Base-by-base conservation (phyloP, 176 grass and related monocot genomes). In the Avena insularis region DNA sequence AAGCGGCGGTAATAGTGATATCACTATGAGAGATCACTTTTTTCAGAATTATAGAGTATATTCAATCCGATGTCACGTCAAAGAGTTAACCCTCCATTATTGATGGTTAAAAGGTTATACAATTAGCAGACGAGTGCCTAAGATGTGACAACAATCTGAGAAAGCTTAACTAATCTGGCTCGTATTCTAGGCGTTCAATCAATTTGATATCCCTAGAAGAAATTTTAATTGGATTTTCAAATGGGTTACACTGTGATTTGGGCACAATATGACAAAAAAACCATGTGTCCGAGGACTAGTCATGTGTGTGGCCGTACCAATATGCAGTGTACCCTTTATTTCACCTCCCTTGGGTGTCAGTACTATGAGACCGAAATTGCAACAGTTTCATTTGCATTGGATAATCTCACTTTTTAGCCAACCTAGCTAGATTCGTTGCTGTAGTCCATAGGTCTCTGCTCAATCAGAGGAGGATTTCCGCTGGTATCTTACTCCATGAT, bases 1-100 rank as follows among this genome's bases (percentile, higher is more conserved):
- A 51, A 51, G 2, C 49, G 13, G 11, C 49, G 4, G 20, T 29
- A 50, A 53, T 4, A 29, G 74, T 79, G 73, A 46, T n/a, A 23
- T 12, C 72, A 78, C 79, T 78, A 17, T 64, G 61, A 29, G 5
- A 72, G 61, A 46, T 83, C 12, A 0, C 4, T 53, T 86, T 83
- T 90, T 83, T 6, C 9, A 17, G 66, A 54, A 54, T 40, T 49
- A 50, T 2, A 20, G 66, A 35, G 12, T 83, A 74, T 60, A 59
- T 87, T 84, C 0, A 29, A 84, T 84, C 73, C 60, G 38, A 51
- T 84, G 89, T 87, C 89, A 84, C 19, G 1, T 91, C 89, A 79
- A 69, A 11, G 36, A 69, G 15, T 58, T 43, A 27, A 19, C 63
- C 65, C 4, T 66, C 19, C 21, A 83, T 79, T 43, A 68, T 13